phyloP scores from a whole-genome alignment of 2,329 filamentous ascomycete genomes.

The Trichoderma sp. region DNA sequence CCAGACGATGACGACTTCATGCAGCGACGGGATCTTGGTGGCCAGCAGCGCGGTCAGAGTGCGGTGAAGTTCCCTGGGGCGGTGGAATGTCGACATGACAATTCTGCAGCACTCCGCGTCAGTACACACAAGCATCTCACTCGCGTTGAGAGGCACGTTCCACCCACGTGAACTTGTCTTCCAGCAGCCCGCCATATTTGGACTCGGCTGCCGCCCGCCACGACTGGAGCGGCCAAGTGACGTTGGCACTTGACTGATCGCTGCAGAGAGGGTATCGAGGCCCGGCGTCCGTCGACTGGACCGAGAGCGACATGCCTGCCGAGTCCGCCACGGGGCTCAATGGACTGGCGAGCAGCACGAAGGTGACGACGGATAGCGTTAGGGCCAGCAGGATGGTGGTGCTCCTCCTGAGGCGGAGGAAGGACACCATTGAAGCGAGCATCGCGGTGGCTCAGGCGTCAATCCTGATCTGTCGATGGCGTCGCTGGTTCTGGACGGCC shows the following conservation, averaged over 20 bases:
- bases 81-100: conserved; percentile 43
- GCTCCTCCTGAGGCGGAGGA: conserved; percentile 24
- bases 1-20: conserved; percentile 45
- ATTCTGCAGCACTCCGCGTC: conserved; percentile 35
- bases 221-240: conserved; percentile 5
- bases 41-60: conserved; percentile 38
- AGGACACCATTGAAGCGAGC: conserved; percentile 22
- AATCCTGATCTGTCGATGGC: background rate
- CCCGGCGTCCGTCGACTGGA: background rate
- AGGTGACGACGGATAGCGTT: conserved; percentile 21
- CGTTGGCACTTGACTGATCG: background rate
- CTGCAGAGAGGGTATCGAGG: conserved; percentile 21
- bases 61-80: conserved; percentile 41
- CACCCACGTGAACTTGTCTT: conserved; percentile 41
- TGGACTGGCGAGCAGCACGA: conserved; percentile 16
- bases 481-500: background rate
- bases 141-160: background rate
- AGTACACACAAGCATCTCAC: background rate
- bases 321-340: background rate
- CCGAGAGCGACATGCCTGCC: too few species aligned
- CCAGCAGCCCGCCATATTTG: conserved; percentile 35
- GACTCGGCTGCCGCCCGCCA: conserved; percentile 27
- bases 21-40: conserved; percentile 42
- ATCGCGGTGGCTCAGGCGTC: background rate
- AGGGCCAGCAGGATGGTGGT: conserved; percentile 23